phyloP scores from a whole-genome alignment of 2,329 filamentous ascomycete species.

The Amesomyces nigricolor region DNA sequence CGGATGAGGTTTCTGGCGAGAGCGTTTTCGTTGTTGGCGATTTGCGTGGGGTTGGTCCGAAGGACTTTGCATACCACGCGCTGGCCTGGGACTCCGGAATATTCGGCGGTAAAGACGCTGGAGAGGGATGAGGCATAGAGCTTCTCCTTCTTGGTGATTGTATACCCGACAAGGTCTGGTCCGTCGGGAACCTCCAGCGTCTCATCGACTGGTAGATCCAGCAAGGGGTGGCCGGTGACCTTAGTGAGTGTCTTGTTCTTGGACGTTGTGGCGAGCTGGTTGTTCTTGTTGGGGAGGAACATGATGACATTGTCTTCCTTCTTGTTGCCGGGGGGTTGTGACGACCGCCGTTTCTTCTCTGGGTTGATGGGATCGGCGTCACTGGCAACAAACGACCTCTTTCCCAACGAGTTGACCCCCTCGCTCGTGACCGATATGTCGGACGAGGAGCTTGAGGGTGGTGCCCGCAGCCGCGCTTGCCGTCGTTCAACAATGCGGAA shows the following conservation, averaged over 20 bases:
- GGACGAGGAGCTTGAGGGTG: slow-evolving; percentile 31
- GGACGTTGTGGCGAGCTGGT: slow-evolving; percentile 39
- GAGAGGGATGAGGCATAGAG: slow-evolving; percentile 52
- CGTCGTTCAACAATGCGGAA: slow-evolving; percentile 54
- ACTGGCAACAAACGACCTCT: slow-evolving; percentile 44
- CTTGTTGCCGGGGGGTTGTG: slow-evolving; percentile 19
- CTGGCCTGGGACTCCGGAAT: slow-evolving; percentile 47
- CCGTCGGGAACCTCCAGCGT: slow-evolving; percentile 45
- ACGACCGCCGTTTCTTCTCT: slow-evolving; percentile 39
- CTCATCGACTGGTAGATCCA: slow-evolving; percentile 46
- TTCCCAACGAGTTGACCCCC: slow-evolving; percentile 42
- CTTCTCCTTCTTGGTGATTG: slow-evolving; percentile 50
- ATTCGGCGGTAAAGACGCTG: slow-evolving; percentile 50
- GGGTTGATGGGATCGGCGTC: slow-evolving; percentile 35
- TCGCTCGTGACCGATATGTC: slow-evolving; percentile 24
- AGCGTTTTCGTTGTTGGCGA: slow-evolving; percentile 40
- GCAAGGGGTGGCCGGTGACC: slow-evolving; percentile 44
- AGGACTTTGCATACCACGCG: slow-evolving; percentile 57
- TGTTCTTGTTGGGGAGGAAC: slow-evolving; percentile 42
- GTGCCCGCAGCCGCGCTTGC: slow-evolving; percentile 32
- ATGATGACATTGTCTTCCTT: slow-evolving; percentile 47
- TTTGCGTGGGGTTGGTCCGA: slow-evolving; percentile 42
- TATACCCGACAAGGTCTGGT: slow-evolving; percentile 48
- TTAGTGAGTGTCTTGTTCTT: slow-evolving; percentile 44
- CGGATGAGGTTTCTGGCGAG: slow-evolving; percentile 51